Conservation (phyloP, 106 monocot genomes). For the Allium sativum region DNA sequence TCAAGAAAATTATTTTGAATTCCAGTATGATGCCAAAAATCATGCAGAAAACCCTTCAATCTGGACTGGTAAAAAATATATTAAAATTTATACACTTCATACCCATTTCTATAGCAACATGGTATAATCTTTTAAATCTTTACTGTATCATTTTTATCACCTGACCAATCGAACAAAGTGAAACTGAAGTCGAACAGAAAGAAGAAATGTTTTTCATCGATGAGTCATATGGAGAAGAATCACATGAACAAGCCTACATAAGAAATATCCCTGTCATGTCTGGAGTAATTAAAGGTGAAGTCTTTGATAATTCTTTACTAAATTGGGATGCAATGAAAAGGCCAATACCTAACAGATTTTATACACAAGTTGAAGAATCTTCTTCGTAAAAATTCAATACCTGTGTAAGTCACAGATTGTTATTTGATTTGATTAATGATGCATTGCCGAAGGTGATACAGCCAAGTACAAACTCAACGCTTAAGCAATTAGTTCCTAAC, state of each 20-base stretch:
- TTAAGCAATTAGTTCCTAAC: slow-evolving; percentile 9
- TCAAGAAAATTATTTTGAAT: slow-evolving; percentile 45
- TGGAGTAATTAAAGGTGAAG: slow-evolving; percentile 18
- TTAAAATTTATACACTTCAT: not conserved
- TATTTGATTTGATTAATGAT: slow-evolving; percentile 67
- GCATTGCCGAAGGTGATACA: slow-evolving; percentile 23
- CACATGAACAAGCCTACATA: slow-evolving; percentile 29
- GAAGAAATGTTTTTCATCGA: slow-evolving; percentile 7
- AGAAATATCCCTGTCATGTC: slow-evolving; percentile 40
- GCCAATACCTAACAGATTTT: slow-evolving; percentile 44
- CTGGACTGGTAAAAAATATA: slow-evolving; percentile 19
- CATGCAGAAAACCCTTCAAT: slow-evolving; percentile 23
- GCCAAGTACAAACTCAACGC: slow-evolving; percentile 5
- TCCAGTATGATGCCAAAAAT: slow-evolving; percentile 22
- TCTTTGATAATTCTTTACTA: slow-evolving; percentile 18
- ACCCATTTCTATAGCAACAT: no score
- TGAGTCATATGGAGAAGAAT: slow-evolving; percentile 16
- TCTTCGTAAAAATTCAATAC: slow-evolving; percentile 6
- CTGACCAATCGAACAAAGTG: slow-evolving; percentile 7
- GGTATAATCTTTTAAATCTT: no score
- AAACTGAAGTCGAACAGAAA: slow-evolving; percentile 8
- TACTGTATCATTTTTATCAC: no score
- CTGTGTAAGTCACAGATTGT: slow-evolving; percentile 20
- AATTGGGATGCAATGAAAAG: slow-evolving; percentile 23
- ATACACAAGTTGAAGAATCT: slow-evolving; percentile 45